Conservation (phyloP, 805 yeast genomes). For the Zygoascus biomembranicola region DNA sequence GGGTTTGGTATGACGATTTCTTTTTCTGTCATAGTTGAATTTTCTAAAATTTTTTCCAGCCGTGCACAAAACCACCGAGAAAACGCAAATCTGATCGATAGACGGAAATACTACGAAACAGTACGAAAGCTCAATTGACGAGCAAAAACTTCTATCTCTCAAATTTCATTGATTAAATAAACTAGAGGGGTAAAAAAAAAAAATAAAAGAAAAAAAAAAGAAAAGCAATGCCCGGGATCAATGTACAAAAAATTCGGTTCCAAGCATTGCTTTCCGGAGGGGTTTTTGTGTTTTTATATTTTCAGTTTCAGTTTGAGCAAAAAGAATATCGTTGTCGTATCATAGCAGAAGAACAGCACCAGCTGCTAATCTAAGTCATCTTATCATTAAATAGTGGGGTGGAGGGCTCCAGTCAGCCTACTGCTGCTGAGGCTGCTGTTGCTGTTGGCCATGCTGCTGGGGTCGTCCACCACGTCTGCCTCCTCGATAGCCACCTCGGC, state of each 20-base stretch:
- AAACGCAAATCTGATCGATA: no score
- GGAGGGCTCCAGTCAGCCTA: constrained; percentile 4
- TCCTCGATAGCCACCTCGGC: constrained; percentile 4
- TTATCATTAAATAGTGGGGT: not conserved
- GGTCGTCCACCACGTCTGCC: constrained; percentile 1
- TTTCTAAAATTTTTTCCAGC: not conserved
- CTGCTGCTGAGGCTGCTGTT: constrained; percentile 11
- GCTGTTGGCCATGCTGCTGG: constrained; percentile 4
- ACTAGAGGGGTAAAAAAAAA: not conserved
- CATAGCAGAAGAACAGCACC: no score
- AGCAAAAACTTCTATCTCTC: no score
- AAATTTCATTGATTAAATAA: not conserved
- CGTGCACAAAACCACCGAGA: not conserved
- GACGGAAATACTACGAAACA: no score
- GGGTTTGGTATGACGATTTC: not conserved
- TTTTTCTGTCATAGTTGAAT: no score
- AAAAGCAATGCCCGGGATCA: not conserved
- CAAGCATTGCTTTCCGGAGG: no score
- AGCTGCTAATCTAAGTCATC: no score
- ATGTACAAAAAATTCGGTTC: not conserved
- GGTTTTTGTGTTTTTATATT: no score
- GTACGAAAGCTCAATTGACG: no score
- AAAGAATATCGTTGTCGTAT: no score
- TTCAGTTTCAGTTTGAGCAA: no score
- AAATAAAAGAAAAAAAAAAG: not conserved